Evolutionary conservation across 257 asterid species (phyloP), one percentile per base, ranked within the genome.

Genomic region (Solanum megistacrolobum): DNA sequence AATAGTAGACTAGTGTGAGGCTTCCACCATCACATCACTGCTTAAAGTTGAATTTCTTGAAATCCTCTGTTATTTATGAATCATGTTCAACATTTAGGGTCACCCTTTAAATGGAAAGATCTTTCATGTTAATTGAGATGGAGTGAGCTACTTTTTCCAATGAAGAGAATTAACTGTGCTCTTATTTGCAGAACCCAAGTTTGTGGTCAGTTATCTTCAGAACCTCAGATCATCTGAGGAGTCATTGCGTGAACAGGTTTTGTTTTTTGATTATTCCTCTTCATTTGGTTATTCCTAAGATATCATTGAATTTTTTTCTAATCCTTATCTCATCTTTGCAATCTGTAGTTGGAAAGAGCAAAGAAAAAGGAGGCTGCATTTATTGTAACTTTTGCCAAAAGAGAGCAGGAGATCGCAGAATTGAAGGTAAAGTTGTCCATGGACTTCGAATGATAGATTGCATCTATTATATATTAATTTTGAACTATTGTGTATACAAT

Each of bases 341-440:
- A 74, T 92, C 90, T 82, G 86, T 82, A 97, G 99, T 94, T 97
- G 88, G 99, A 96, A 87, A 96, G 94, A 89, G 98, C 98, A 52
- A 97, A 94, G 95, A 96, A 95, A 90, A 97, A 96, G 89, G 99
- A 97, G 91, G 98, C 98, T 83, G 99, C 98, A 78, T 95, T 96
- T 91, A 96, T 97, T 85, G 97, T 97, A 87, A 96, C 98, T 55
- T 96, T 97, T 93, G 98, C 98, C 20, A 97, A 97, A 89, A 94
- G 99, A 87, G 99, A 97, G 92, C 99, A 95, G 92, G 99, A 97
- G 95, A 97, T 97, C 91, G 98, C 99, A 89, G 99, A 97, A 88
- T 90, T 97, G 94, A 97, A 97, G 99, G 99, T 95, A 84, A 84
- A 90, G 85, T 82, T 48, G 20, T 29, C 85, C 16, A 48, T 46